A percentile compares a stretch with the other conserved stretches of the same genome.
Evolutionary conservation across 2,329 filamentous ascomycete genomes (phyloP).

Genomic region (Alternaria rosae): DNA sequence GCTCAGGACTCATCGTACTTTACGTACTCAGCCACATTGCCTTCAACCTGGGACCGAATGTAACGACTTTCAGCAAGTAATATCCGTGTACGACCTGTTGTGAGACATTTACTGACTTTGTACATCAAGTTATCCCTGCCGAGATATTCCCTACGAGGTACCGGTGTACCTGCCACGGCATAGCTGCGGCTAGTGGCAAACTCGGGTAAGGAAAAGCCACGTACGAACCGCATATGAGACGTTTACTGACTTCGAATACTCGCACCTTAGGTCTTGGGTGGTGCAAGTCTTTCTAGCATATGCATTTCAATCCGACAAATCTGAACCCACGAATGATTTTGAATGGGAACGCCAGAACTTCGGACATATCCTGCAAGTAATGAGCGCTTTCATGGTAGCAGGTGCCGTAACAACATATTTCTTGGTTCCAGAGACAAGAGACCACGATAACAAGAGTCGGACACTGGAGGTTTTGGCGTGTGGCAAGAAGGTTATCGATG

Average conservation of each 20-base stretch:
- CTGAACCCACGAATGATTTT: slow-evolving; percentile 9
- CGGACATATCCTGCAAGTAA: slow-evolving; percentile 41
- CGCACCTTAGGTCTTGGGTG: slow-evolving; percentile 46
- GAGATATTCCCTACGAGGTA: slow-evolving; percentile 65
- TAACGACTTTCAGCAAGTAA: slow-evolving; percentile 41
- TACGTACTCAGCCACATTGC: slow-evolving; percentile 45
- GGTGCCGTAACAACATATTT: slow-evolving; percentile 44
- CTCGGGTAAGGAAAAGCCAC: slow-evolving; percentile 47
- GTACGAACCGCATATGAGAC: not conserved
- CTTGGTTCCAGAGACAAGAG: slow-evolving; percentile 43
- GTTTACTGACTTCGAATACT: not conserved
- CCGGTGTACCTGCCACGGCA: slow-evolving; percentile 61
- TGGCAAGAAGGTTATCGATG: slow-evolving; percentile 42
- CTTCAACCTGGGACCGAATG: slow-evolving; percentile 48
- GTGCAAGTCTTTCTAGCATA: slow-evolving; percentile 52
- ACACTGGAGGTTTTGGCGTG: slow-evolving; percentile 43
- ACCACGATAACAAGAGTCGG: slow-evolving; percentile 42
- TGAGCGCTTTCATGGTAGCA: slow-evolving; percentile 46
- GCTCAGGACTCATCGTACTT: slow-evolving; percentile 38
- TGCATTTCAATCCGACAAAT: slow-evolving; percentile 30
- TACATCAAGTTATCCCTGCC: slow-evolving; percentile 55
- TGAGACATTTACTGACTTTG: not conserved
- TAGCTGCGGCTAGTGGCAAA: slow-evolving; percentile 63
- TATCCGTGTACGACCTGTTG: not conserved
- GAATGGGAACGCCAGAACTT: slow-evolving; percentile 39